Evolutionary conservation across 163 green algal genomes (phyloP).

Genomic region (Chloromonas sp.): DNA sequence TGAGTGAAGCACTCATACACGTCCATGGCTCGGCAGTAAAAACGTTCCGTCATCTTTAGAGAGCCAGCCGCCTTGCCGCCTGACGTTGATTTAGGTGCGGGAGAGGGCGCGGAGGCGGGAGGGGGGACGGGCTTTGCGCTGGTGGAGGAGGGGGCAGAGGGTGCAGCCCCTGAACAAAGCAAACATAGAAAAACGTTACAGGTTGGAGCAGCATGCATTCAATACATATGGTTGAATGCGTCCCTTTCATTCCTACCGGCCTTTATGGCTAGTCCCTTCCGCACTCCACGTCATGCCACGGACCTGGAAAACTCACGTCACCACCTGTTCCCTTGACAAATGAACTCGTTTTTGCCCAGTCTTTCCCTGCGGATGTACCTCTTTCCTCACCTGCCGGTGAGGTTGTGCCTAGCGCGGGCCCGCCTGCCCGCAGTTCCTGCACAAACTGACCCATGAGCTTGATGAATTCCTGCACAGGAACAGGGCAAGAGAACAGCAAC

Average conservation of each 20-base stretch:
- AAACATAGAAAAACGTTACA: too few relatives aligned
- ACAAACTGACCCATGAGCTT: slow-evolving; percentile 55
- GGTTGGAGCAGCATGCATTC: too few relatives aligned
- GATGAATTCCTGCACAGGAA: slow-evolving; percentile 34
- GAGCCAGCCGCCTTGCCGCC: slow-evolving; percentile 8
- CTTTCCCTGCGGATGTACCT: too few relatives aligned
- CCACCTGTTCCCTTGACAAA: too few relatives aligned
- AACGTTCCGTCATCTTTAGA: slow-evolving; percentile 66
- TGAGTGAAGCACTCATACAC: slow-evolving; percentile 82
- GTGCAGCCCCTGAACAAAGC: too few relatives aligned
- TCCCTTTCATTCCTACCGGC: too few relatives aligned
- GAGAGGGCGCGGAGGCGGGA: slow-evolving; percentile 1
- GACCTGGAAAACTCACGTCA: too few relatives aligned
- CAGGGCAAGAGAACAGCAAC: background rate
- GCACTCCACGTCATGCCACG: too few relatives aligned
- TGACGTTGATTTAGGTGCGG: background rate
- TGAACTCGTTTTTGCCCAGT: too few relatives aligned
- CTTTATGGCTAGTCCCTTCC: too few relatives aligned
- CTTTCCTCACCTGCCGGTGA: background rate
- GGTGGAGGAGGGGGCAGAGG: background rate
- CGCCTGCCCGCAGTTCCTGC: slow-evolving; percentile 66
- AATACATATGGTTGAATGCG: too few relatives aligned
- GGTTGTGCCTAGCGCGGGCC: slow-evolving; percentile 18
- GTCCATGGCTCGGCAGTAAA: slow-evolving; percentile 74
- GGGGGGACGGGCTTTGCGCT: background rate